A percentile compares a stretch with the other conserved stretches of the same genome.
phyloP scores from a whole-genome alignment of 164 flowering plant genomes.

The Sedum album region DNA sequence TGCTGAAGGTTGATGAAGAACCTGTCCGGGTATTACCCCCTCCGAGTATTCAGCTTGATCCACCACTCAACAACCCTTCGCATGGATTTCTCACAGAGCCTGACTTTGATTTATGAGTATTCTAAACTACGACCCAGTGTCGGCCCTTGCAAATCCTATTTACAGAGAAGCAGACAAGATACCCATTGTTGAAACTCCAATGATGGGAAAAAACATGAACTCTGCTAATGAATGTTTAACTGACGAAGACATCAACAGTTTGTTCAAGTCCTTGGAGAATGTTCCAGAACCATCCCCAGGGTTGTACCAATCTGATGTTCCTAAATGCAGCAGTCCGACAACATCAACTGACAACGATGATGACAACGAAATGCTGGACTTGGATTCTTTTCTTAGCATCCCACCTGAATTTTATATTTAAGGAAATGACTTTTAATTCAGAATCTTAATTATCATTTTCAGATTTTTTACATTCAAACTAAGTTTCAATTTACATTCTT shows the following conservation, averaged over 20 bases:
- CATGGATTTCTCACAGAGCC: constrained; percentile 31
- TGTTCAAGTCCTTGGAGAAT: background rate
- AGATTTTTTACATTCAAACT: too few relatives aligned
- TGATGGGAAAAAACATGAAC: background rate
- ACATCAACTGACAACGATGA: background rate
- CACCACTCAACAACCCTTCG: background rate
- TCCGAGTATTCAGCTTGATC: background rate
- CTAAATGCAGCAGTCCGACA: background rate
- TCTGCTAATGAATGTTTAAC: background rate
- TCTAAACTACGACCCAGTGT: constrained; percentile 15
- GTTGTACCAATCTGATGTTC: background rate
- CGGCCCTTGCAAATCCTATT: background rate
- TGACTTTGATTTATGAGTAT: constrained; percentile 35
- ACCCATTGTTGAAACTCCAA: background rate
- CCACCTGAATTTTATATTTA: background rate
- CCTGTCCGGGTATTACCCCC: background rate
- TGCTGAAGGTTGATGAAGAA: background rate
- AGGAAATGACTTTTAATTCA: background rate
- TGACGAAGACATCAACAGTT: background rate
- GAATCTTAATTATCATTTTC: too few relatives aligned
- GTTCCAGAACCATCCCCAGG: background rate
- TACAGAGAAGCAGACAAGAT: background rate
- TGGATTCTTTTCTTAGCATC: background rate
- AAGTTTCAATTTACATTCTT: too few relatives aligned
- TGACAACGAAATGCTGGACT: background rate